Evolutionary conservation across 2,329 filamentous ascomycete genomes (phyloP).

Genomic region (Beauveria australis): DNA sequence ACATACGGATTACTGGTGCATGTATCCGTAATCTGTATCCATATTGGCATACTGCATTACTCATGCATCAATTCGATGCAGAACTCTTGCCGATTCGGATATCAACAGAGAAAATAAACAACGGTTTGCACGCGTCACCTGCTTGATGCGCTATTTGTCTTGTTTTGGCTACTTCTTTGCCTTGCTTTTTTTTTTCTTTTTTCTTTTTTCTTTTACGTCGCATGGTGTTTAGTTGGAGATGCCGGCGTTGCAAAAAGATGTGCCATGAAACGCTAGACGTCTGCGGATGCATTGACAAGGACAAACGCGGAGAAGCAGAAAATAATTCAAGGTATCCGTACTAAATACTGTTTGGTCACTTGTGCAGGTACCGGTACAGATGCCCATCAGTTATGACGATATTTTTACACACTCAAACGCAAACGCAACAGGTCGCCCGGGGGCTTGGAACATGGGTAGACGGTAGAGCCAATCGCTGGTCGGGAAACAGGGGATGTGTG

Average conservation of each 20-base stretch:
- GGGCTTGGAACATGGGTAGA: constrained; percentile 1
- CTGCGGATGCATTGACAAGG: neutral
- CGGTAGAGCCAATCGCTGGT: neutral
- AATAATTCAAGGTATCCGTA: neutral
- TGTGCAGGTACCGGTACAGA: neutral
- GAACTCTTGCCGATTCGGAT: neutral
- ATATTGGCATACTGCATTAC: neutral
- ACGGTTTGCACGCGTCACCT: neutral
- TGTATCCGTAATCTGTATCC: neutral
- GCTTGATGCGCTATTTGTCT: neutral
- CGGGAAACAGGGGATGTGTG: neutral
- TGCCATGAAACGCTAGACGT: neutral
- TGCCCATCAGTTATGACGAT: neutral
- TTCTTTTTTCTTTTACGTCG: neutral
- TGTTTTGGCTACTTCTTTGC: neutral
- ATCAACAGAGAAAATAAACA: neutral
- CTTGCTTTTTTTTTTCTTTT: neutral
- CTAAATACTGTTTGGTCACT: neutral
- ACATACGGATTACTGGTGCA: neutral
- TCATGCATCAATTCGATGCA: constrained; percentile 4
- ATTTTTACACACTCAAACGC: neutral
- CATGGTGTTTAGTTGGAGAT: neutral
- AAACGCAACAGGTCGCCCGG: neutral
- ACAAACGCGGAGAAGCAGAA: neutral
- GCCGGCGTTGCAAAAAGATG: neutral